These are phyloP conservation scores for Coemansia biformis DNA, from an alignment of 192 early-diverging fungal genomes.

Conservation along the genomic window DNA sequence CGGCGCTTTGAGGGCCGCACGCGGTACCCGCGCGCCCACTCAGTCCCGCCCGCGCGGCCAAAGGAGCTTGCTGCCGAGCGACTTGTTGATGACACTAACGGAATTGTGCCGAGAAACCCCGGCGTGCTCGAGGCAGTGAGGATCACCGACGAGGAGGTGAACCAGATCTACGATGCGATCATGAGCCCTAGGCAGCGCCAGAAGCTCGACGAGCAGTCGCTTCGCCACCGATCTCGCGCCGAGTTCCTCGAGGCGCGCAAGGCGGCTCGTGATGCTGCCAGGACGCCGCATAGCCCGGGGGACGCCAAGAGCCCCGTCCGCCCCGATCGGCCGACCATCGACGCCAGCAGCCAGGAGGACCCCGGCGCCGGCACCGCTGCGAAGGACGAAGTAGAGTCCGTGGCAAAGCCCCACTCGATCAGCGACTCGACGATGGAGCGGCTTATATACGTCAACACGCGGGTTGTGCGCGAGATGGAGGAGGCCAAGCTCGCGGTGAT, in stretches of 20 bases:
- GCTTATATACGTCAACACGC: conserved; percentile 41
- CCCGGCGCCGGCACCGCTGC: not conserved
- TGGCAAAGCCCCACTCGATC: conserved; percentile 12
- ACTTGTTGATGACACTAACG: conserved; percentile 11
- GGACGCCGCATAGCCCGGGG: too few species aligned
- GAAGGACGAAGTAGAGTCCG: too few species aligned
- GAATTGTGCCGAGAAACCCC: not conserved
- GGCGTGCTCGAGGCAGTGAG: conserved; percentile 19
- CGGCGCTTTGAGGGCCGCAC: conserved; percentile 24
- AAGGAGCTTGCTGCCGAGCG: conserved; percentile 14
- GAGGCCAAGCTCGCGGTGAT: conserved; percentile 32
- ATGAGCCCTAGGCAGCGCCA: conserved; percentile 24
- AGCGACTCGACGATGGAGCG: conserved; percentile 38
- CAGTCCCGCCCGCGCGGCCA: conserved; percentile 15
- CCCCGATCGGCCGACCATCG: too few species aligned
- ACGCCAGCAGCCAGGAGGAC: too few species aligned
- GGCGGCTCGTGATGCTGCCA: conserved; percentile 9
- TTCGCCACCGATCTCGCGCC: conserved; percentile 31
- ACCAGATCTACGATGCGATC: conserved; percentile 40
- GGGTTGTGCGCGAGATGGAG: conserved; percentile 40
- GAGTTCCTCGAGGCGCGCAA: conserved; percentile 29
- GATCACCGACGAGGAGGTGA: conserved; percentile 39
- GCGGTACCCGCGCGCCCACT: conserved; percentile 34
- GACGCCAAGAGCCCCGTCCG: not conserved
- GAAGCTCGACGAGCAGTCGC: conserved; percentile 31